phyloP scores from a whole-genome alignment of 192 early-diverging fungal genomes.

The Coemansia sp. region DNA sequence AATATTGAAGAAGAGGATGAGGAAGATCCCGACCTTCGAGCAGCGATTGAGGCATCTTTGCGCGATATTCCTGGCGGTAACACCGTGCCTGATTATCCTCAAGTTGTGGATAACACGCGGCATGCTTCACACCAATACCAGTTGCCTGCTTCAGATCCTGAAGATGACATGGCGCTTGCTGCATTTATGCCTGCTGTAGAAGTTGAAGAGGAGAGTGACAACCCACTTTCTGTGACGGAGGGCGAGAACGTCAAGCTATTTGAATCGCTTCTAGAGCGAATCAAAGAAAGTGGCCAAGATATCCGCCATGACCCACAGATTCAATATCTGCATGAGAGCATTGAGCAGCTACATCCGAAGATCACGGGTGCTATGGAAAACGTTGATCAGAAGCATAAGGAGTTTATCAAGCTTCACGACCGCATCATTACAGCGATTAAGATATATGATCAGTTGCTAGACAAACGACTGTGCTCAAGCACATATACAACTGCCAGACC shows the following conservation, averaged over 20 bases:
- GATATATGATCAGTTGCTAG: slow-evolving; percentile 85
- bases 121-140: slow-evolving; percentile 1
- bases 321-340: slow-evolving; percentile 81
- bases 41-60: slow-evolving; percentile 78
- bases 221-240: slow-evolving; percentile 74
- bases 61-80: slow-evolving; percentile 51
- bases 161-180: slow-evolving; percentile 18
- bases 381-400: slow-evolving; percentile 74
- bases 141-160: neutral
- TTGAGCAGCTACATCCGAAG: slow-evolving; percentile 83
- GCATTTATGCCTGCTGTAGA: slow-evolving; percentile 42
- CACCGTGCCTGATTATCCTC: slow-evolving; percentile 28
- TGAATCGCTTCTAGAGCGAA: slow-evolving; percentile 76
- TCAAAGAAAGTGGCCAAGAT: slow-evolving; percentile 77
- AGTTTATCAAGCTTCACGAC: slow-evolving; percentile 76
- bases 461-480: slow-evolving; percentile 65
- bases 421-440: slow-evolving; percentile 78
- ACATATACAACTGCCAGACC: slow-evolving; percentile 21
- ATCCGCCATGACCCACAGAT: slow-evolving; percentile 75
- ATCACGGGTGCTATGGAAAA: slow-evolving; percentile 71
- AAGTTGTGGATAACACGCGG: slow-evolving; percentile 1
- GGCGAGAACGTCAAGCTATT: slow-evolving; percentile 90
- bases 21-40: slow-evolving; percentile 68
- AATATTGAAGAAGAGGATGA: slow-evolving; percentile 53
- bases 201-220: slow-evolving; percentile 28